phyloP scores from a whole-genome alignment of 441 rosid species.

The Hura crepitans region DNA sequence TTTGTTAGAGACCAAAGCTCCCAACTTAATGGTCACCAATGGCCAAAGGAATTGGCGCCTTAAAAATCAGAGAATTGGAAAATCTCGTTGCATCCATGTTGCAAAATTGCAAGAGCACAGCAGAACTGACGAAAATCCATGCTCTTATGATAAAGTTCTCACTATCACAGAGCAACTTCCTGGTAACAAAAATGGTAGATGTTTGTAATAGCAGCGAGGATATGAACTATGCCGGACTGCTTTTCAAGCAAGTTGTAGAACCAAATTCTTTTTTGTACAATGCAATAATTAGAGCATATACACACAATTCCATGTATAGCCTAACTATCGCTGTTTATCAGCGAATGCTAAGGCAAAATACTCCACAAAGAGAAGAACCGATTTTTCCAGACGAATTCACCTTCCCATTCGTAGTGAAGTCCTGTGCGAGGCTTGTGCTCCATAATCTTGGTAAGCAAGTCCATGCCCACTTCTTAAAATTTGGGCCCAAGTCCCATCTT shows the following conservation, averaged over 20 bases:
- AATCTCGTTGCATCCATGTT: constrained; percentile 39
- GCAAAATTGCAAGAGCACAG: constrained; percentile 30
- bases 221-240: constrained; percentile 35
- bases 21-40: constrained; percentile 4
- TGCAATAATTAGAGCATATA: constrained; percentile 43
- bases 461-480: constrained; percentile 45
- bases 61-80: constrained; percentile 39
- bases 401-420: constrained; percentile 45
- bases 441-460: constrained; percentile 38
- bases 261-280: constrained; percentile 50
- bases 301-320: constrained; percentile 34
- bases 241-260: constrained; percentile 36
- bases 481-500: constrained; percentile 35
- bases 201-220: constrained; percentile 35
- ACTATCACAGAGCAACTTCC: constrained; percentile 48
- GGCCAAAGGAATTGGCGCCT: constrained; percentile 19
- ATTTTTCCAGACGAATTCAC: constrained; percentile 48
- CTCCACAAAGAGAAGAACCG: constrained; percentile 10
- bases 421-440: constrained; percentile 41
- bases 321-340: constrained; percentile 33
- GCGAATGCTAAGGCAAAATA: constrained; percentile 27
- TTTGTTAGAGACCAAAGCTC: background rate
- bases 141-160: constrained; percentile 37
- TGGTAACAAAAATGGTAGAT: constrained; percentile 54
- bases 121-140: constrained; percentile 41